Evolutionary conservation across 371 early-diverging fungal species (phyloP).

Genomic region (Mucor irregularis): DNA sequence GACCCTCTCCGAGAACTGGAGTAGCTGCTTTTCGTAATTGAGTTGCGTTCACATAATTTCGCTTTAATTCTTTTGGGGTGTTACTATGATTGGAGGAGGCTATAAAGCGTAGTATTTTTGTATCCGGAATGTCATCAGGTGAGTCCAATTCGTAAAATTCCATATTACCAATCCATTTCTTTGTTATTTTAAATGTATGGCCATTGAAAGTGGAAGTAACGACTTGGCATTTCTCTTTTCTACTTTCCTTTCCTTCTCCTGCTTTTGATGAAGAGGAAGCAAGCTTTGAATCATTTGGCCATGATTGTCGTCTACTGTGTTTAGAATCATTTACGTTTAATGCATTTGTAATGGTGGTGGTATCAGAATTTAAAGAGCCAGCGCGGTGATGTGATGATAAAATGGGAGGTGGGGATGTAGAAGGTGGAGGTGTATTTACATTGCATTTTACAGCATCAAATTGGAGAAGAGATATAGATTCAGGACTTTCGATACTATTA

Average conservation of each 20-base stretch:
- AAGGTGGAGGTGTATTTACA: not conserved
- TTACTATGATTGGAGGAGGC: constrained; percentile 12
- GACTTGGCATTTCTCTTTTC: too few relatives aligned
- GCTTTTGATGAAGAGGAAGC: constrained; percentile 34
- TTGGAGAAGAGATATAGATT: constrained; percentile 47
- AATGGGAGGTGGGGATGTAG: not conserved
- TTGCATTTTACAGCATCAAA: constrained; percentile 37
- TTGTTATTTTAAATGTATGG: not conserved
- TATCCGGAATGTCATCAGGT: not conserved
- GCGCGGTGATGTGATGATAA: constrained; percentile 12
- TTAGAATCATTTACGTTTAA: constrained; percentile 22
- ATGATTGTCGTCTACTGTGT: constrained; percentile 16
- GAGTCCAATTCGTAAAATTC: not conserved
- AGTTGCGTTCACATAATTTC: constrained; percentile 57
- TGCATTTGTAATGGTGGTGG: constrained; percentile 32
- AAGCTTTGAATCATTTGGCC: too few relatives aligned
- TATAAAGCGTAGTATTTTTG: constrained; percentile 1
- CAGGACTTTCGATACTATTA: constrained; percentile 46
- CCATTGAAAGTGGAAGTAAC: too few relatives aligned
- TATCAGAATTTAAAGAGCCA: constrained; percentile 22
- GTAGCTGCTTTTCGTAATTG: constrained; percentile 54
- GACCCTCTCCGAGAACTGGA: constrained; percentile 43
- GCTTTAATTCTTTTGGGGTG: not conserved
- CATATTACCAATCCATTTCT: not conserved
- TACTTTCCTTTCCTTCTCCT: too few relatives aligned